phyloP scores from a whole-genome alignment of 306 rosid species.

The Inga oerstediana region DNA sequence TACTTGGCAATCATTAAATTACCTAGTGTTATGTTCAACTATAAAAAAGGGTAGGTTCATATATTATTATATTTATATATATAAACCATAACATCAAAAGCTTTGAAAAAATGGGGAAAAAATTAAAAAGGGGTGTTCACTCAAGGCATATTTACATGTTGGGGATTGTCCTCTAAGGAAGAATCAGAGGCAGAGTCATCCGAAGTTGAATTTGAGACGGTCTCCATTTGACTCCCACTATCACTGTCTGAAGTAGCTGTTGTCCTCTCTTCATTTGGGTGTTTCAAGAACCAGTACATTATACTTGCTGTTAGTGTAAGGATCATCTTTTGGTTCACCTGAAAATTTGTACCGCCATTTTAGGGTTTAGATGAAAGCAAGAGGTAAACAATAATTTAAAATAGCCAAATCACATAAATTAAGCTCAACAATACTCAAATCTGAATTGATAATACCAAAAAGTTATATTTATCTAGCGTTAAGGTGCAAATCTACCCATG shows the following conservation, averaged over 20 bases:
- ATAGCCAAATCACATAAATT: not conserved
- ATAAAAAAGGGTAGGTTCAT: constrained; percentile 10
- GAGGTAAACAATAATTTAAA: not conserved
- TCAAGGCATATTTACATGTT: constrained; percentile 54
- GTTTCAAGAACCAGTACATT: constrained; percentile 92
- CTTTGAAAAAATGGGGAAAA: not conserved
- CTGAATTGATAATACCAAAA: not conserved
- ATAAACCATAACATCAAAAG: constrained; percentile 16
- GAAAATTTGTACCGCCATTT: constrained; percentile 11
- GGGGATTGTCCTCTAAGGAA: constrained; percentile 77
- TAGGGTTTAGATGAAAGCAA: not conserved
- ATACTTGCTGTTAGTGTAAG: constrained; percentile 95
- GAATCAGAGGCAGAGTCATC: constrained; percentile 96
- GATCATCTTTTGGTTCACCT: constrained; percentile 99
- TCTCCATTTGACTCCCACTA: constrained; percentile 79
- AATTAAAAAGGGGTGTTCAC: constrained; percentile 26
- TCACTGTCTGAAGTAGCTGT: constrained; percentile 76
- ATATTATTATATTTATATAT: not conserved
- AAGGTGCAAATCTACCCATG: no score
- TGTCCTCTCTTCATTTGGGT: constrained; percentile 69
- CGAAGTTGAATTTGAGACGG: constrained; percentile 71
- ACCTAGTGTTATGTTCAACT: constrained; percentile 53
- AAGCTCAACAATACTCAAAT: not conserved
- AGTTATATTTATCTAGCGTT: not conserved
- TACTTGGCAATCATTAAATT: constrained; percentile 32